Evolutionary conservation across 257 asterid species (phyloP), one percentile per base, ranked within the genome.

Genomic region (Agastache rugosa): DNA sequence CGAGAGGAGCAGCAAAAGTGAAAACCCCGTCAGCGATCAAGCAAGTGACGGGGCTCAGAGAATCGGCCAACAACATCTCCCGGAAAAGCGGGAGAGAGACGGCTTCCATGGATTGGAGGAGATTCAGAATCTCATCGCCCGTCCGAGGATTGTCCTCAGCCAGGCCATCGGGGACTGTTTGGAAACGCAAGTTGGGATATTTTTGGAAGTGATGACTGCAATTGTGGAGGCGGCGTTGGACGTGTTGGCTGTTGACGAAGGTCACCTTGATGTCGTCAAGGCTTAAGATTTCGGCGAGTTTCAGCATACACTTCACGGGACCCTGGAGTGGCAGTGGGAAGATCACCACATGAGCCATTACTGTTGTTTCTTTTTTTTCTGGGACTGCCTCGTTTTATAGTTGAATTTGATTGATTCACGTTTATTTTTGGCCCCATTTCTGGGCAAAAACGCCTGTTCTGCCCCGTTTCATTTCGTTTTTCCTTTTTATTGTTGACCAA

Each of bases 301-400:
- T 87, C 69, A 89, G 89, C 96, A 83, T 85, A 37, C 82, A 83
- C 31, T 83, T 90, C 2, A 90, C 88, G 8, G 90, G 93, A 23
- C 96, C 93, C 17, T 88, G 96, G 22, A 90, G 80, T 0, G 94
- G 94, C 20, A 86, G 66, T 29, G 96, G 93, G 79, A 90, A 83
- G 39, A 88, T 79, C 71, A 90, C 73, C 4, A 88, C 92, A 73
- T 90, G 96, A 35, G 90, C 83, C 11, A 34, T 0, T 22, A 50
- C 3, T 37, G 70, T 9, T 48, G 22, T 66, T 67, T 66, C 60
- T 31, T 61, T 51, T 1, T 17, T 2, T 51, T 19, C 0, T 51
- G 58, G 22, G 8, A 4, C 7, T 17, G 12, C 0, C 0, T 17
- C 2, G 4, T 51, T 51, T 51, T 51, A 51, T 51, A 51, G 12